These are phyloP conservation scores for Coemansia javaensis DNA, from an alignment of 192 early-diverging fungal species.

Conservation along the genomic window DNA sequence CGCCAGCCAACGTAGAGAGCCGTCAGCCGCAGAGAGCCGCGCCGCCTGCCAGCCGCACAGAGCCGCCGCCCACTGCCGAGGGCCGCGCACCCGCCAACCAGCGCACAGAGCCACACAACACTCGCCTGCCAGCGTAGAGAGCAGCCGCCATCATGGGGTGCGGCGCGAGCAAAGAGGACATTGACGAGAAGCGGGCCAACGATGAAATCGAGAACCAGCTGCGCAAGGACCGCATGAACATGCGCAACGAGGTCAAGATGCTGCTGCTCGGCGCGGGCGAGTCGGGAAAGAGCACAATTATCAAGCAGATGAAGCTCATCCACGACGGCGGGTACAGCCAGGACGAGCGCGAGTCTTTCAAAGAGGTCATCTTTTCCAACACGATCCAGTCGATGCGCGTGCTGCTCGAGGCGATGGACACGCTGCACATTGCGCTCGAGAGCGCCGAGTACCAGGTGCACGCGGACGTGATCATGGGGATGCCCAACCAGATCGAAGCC, in stretches of 20 bases:
- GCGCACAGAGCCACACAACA: background rate
- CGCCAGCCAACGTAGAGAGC: too few species aligned
- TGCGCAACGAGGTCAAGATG: slow-evolving; percentile 95
- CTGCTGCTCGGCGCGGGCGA: slow-evolving; percentile 90
- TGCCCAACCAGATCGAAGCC: slow-evolving; percentile 83
- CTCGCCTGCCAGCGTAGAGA: too few species aligned
- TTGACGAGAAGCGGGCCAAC: slow-evolving; percentile 77
- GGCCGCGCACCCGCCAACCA: background rate
- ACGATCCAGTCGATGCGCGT: slow-evolving; percentile 94
- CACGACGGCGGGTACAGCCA: slow-evolving; percentile 89
- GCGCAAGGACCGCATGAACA: slow-evolving; percentile 69
- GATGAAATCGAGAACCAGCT: slow-evolving; percentile 90
- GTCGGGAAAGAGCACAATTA: slow-evolving; percentile 94
- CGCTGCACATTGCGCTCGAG: slow-evolving; percentile 69
- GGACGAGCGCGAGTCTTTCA: slow-evolving; percentile 89
- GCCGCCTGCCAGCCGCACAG: too few species aligned
- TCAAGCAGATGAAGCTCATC: slow-evolving; percentile 98
- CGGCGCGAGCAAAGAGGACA: slow-evolving; percentile 77
- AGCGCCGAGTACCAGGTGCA: slow-evolving; percentile 67
- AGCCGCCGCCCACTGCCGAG: too few species aligned
- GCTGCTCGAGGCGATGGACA: slow-evolving; percentile 91
- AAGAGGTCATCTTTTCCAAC: slow-evolving; percentile 95
- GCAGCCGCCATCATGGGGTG: slow-evolving; percentile 68
- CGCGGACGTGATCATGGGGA: slow-evolving; percentile 68
- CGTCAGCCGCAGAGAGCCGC: too few species aligned